phyloP scores from a whole-genome alignment of 371 early-diverging fungal species.

The Saksenaea vasiformis region DNA sequence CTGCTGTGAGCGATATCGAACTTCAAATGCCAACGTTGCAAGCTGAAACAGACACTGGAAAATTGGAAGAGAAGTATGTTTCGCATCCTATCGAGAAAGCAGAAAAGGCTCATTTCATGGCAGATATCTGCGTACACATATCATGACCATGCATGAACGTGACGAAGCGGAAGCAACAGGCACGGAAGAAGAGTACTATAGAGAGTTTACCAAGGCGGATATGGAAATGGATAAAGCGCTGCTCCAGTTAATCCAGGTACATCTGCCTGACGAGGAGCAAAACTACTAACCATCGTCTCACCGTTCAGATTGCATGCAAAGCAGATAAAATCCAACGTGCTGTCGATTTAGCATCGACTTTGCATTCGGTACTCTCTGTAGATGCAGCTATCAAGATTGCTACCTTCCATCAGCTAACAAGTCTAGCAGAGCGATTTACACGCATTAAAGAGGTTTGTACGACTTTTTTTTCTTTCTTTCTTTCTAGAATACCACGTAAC shows the following conservation, averaged over 20 bases:
- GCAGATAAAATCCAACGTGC: slow-evolving; percentile 72
- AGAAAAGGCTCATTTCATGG: slow-evolving; percentile 12
- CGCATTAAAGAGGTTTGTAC: slow-evolving; percentile 66
- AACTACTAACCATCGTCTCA: background rate
- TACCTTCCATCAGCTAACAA: slow-evolving; percentile 56
- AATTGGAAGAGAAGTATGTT: slow-evolving; percentile 64
- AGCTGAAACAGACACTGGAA: slow-evolving; percentile 49
- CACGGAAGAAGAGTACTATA: slow-evolving; percentile 39
- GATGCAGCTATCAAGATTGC: slow-evolving; percentile 87
- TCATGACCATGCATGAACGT: slow-evolving; percentile 49
- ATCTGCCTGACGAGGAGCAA: background rate
- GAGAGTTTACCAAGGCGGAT: slow-evolving; percentile 44
- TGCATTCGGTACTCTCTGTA: slow-evolving; percentile 61
- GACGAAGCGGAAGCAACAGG: slow-evolving; percentile 54
- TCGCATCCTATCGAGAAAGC: background rate
- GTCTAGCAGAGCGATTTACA: slow-evolving; percentile 79
- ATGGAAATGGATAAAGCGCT: slow-evolving; percentile 78
- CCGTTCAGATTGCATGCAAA: slow-evolving; percentile 69
- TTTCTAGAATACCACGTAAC: background rate
- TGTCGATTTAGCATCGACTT: slow-evolving; percentile 67
- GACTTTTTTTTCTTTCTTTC: background rate
- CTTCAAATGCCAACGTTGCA: slow-evolving; percentile 72
- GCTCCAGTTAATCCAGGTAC: slow-evolving; percentile 74
- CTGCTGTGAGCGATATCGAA: slow-evolving; percentile 72
- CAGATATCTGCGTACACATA: slow-evolving; percentile 43